Percentiles rank a stretch among this genome's conserved stretches.
phyloP scores from a whole-genome alignment of 495 filamentous ascomycete species.

The Lophium mytilinum region DNA sequence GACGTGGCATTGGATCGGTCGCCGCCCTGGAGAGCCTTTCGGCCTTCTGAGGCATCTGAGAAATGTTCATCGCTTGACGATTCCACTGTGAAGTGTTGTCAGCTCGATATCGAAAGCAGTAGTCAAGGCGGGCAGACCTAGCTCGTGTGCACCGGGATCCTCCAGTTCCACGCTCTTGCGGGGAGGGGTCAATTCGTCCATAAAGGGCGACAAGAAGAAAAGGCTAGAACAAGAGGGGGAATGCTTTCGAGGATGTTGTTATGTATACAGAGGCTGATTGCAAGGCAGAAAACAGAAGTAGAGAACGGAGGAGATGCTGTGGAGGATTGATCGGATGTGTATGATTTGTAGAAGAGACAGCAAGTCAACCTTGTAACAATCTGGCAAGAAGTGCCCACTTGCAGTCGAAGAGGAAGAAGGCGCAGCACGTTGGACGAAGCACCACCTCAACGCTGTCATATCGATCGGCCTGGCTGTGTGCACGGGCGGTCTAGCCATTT shows the following conservation, averaged over 20 bases:
- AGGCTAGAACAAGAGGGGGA: not conserved
- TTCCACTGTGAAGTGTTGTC: conserved; percentile 30
- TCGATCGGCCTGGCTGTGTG: too few species aligned
- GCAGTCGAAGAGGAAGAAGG: too few species aligned
- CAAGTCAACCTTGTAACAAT: too few species aligned
- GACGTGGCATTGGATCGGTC: conserved; percentile 36
- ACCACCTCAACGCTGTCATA: too few species aligned
- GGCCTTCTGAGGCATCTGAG: conserved; percentile 76
- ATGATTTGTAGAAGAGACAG: too few species aligned
- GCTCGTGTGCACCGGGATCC: conserved; percentile 76
- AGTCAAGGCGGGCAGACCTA: conserved; percentile 46
- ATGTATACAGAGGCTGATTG: not conserved
- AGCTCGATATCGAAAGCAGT: not conserved
- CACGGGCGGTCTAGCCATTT: too few species aligned
- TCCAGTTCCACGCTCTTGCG: conserved; percentile 52
- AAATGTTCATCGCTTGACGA: conserved; percentile 78
- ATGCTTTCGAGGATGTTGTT: not conserved
- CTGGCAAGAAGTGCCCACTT: too few species aligned
- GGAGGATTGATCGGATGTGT: too few species aligned
- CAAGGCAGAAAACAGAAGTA: too few species aligned
- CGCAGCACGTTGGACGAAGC: too few species aligned
- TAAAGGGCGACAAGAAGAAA: conserved; percentile 17
- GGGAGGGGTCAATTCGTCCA: conserved; percentile 55
- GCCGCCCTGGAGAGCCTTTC: conserved; percentile 20
- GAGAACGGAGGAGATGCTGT: too few species aligned